Evolutionary conservation across 2,329 filamentous ascomycete genomes (phyloP).

Genomic region (Leptosphaerulina australis): DNA sequence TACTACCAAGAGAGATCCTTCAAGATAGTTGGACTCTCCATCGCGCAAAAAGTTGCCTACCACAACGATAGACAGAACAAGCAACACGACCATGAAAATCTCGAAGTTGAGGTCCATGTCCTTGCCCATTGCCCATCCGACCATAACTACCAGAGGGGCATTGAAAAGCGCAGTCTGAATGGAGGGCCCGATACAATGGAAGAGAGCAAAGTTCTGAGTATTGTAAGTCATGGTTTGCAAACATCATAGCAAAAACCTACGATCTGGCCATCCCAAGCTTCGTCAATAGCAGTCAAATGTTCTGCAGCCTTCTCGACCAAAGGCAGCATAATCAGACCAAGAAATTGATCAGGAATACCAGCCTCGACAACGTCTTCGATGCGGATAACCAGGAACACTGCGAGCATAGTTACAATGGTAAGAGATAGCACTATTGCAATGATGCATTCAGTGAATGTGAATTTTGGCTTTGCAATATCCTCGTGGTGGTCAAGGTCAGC

Average conservation of each 20-base stretch:
- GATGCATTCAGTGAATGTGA: slow-evolving; percentile 75
- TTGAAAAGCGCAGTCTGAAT: slow-evolving; percentile 91
- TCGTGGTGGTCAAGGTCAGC: slow-evolving; percentile 67
- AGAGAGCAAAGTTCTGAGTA: slow-evolving; percentile 73
- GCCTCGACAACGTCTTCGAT: slow-evolving; percentile 68
- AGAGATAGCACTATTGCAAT: slow-evolving; percentile 70
- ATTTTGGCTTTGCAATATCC: slow-evolving; percentile 67
- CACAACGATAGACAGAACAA: slow-evolving; percentile 83
- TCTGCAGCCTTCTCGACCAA: slow-evolving; percentile 87
- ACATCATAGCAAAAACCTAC: slow-evolving; percentile 13
- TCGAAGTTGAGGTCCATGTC: slow-evolving; percentile 84
- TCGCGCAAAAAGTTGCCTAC: slow-evolving; percentile 88
- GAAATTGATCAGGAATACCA: slow-evolving; percentile 59
- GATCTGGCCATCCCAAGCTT: slow-evolving; percentile 82
- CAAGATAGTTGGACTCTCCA: slow-evolving; percentile 88
- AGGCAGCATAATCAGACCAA: slow-evolving; percentile 77
- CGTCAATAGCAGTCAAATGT: slow-evolving; percentile 81
- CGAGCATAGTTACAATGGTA: slow-evolving; percentile 72
- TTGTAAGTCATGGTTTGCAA: not conserved
- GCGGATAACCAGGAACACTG: slow-evolving; percentile 74
- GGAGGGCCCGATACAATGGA: slow-evolving; percentile 83
- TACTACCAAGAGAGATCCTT: slow-evolving; percentile 76
- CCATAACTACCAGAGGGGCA: slow-evolving; percentile 79
- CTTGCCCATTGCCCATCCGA: slow-evolving; percentile 76
- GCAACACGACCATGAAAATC: slow-evolving; percentile 80